Percentiles rank a stretch among this genome's conserved stretches.
Conservation (phyloP, 768 basidiomycete genomes). For the Suillus alpinus region DNA sequence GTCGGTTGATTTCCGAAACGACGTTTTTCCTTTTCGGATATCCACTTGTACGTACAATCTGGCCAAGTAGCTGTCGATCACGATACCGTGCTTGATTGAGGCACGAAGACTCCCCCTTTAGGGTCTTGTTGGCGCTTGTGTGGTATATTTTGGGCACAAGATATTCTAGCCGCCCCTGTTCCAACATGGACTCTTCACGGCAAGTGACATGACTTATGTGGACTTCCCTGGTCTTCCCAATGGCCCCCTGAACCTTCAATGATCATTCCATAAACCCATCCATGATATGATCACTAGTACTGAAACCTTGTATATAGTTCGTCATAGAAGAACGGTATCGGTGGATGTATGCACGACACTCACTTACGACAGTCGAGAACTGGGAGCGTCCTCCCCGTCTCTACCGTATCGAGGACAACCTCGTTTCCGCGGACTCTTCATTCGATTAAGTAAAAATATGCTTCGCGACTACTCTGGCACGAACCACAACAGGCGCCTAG, state of each 20-base stretch:
- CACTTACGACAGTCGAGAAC: background rate
- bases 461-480: background rate
- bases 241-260: background rate
- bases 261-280: background rate
- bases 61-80: constrained; percentile 26
- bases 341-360: background rate
- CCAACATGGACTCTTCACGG: background rate
- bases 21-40: constrained; percentile 51
- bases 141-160: background rate
- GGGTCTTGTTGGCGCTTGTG: constrained; percentile 6
- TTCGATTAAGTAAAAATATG: background rate
- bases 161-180: constrained; percentile 1
- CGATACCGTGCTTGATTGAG: constrained; percentile 26
- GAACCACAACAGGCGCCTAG: background rate
- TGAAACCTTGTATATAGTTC: background rate
- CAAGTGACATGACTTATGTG: background rate
- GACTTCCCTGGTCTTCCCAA: background rate
- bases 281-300: background rate
- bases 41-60: constrained; percentile 26
- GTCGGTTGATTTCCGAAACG: constrained; percentile 45
- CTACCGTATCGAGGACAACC: background rate
- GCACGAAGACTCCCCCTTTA: constrained; percentile 13
- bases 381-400: background rate
- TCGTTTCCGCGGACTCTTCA: constrained; percentile 1
- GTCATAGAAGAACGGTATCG: background rate